phyloP scores from a whole-genome alignment of 2,329 filamentous ascomycete species.

The Alternaria angustiovoidea region DNA sequence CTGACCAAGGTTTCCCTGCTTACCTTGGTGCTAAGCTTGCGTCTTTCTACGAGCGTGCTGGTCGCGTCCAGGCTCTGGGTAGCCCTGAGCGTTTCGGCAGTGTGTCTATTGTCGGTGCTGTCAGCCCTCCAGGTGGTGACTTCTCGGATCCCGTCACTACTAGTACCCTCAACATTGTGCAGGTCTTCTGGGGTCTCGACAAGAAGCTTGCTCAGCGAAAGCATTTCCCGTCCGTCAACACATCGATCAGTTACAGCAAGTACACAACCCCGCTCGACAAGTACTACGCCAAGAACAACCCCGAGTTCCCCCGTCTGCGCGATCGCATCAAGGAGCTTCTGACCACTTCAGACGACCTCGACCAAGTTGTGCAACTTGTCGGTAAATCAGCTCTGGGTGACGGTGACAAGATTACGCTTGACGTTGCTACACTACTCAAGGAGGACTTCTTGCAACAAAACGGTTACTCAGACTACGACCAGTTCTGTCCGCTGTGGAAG shows the following conservation, averaged over 20 bases:
- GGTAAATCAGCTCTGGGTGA: constrained; percentile 97
- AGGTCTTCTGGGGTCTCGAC: constrained; percentile 99
- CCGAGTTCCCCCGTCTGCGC: constrained; percentile 91
- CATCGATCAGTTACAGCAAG: constrained; percentile 92
- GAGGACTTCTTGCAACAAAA: constrained; percentile 99
- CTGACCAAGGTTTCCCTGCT: constrained; percentile 98
- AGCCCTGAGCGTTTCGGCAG: constrained; percentile 88
- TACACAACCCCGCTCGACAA: constrained; percentile 89
- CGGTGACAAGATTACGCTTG: constrained; percentile 96
- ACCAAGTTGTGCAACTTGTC: constrained; percentile 98
- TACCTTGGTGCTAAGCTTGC: constrained; percentile 97
- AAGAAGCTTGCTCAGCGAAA: constrained; percentile 99
- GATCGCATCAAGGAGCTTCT: constrained; percentile 94
- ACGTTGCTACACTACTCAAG: constrained; percentile 90
- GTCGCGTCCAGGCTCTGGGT: constrained; percentile 83
- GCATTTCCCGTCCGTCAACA: constrained; percentile 99
- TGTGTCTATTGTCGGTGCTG: constrained; percentile 96
- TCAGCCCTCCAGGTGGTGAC: constrained; percentile 97
- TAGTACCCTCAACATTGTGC: constrained; percentile 93
- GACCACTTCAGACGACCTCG: constrained; percentile 93
- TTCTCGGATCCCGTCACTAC: constrained; percentile 98
- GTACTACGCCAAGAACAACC: constrained; percentile 92
- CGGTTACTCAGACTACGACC: constrained; percentile 98
- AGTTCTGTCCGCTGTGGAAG: constrained; percentile 99
- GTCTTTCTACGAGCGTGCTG: constrained; percentile 98